phyloP scores from a whole-genome alignment of 108 stramenopile genomes.

The Nitzschia palea region DNA sequence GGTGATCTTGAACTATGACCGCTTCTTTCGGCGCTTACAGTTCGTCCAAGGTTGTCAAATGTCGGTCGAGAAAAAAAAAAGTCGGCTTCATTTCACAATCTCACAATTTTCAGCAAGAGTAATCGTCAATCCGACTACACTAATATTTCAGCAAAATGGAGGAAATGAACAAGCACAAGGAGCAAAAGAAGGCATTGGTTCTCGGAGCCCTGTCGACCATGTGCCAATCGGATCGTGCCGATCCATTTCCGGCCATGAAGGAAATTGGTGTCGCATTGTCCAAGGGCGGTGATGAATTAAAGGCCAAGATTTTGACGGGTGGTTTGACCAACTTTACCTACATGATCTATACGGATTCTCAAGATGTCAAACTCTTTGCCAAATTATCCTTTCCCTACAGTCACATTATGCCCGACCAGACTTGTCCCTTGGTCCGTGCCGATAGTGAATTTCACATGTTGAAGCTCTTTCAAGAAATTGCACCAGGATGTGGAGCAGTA shows the following conservation, averaged over 20 bases:
- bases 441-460: conserved; percentile 10
- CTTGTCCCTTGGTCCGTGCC: not conserved
- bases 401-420: not conserved
- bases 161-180: not conserved
- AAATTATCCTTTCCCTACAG: conserved; percentile 13
- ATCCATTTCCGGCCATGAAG: not conserved
- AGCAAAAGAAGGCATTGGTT: not conserved
- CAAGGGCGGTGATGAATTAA: not conserved
- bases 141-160: not conserved
- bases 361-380: conserved; percentile 20
- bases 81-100: too few relatives aligned
- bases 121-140: too few relatives aligned
- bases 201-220: not conserved
- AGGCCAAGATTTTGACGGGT: conserved; percentile 9
- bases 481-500: not conserved
- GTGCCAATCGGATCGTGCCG: not conserved
- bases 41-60: too few relatives aligned
- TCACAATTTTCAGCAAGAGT: too few relatives aligned
- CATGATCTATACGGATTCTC: not conserved
- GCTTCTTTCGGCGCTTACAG: too few relatives aligned
- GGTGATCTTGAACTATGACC: too few relatives aligned
- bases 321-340: conserved; percentile 20
- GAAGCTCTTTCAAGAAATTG: not conserved
- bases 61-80: too few relatives aligned
- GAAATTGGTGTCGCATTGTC: not conserved